A percentile compares a stretch with the other conserved stretches of the same genome.
Evolutionary conservation across 2,329 filamentous ascomycete genomes (phyloP).

Genomic region (Venturiaceae sp.): DNA sequence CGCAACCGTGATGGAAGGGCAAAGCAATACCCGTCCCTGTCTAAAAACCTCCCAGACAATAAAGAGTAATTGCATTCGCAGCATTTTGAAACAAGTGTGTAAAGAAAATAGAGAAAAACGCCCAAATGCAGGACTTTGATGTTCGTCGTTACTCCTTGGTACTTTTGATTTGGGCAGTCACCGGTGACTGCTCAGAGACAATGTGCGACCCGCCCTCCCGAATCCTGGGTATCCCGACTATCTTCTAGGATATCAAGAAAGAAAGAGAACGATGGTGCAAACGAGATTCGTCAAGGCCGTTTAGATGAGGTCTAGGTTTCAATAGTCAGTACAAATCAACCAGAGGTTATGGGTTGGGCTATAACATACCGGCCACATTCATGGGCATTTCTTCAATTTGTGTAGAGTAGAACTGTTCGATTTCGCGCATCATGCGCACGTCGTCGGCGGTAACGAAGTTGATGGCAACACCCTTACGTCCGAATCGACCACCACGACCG

Average conservation of each 20-base stretch:
- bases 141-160: slow-evolving; percentile 3
- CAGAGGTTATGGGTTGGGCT: neutral
- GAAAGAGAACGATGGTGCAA: slow-evolving; percentile 1
- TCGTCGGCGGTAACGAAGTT: slow-evolving; percentile 99
- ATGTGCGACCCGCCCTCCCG: neutral
- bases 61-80: neutral
- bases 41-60: slow-evolving; percentile 8
- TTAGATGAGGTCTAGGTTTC: slow-evolving; percentile 4
- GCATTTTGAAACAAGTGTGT: neutral
- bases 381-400: slow-evolving; percentile 99
- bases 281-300: slow-evolving; percentile 6
- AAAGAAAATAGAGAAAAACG: slow-evolving; percentile 3
- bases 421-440: slow-evolving; percentile 99
- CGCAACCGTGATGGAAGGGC: neutral
- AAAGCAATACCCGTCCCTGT: slow-evolving; percentile 7
- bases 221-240: slow-evolving; percentile 1
- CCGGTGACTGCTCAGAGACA: neutral
- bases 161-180: neutral
- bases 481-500: slow-evolving; percentile 98
- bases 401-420: slow-evolving; percentile 99
- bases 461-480: slow-evolving; percentile 99
- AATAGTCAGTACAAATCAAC: neutral
- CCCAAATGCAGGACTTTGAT: slow-evolving; percentile 2
- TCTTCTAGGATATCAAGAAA: slow-evolving; percentile 8
- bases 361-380: slow-evolving; percentile 58